Evolutionary conservation across 176 grass and related monocot species (phyloP).

Genomic region (Echinochloa phyllopogon): DNA sequence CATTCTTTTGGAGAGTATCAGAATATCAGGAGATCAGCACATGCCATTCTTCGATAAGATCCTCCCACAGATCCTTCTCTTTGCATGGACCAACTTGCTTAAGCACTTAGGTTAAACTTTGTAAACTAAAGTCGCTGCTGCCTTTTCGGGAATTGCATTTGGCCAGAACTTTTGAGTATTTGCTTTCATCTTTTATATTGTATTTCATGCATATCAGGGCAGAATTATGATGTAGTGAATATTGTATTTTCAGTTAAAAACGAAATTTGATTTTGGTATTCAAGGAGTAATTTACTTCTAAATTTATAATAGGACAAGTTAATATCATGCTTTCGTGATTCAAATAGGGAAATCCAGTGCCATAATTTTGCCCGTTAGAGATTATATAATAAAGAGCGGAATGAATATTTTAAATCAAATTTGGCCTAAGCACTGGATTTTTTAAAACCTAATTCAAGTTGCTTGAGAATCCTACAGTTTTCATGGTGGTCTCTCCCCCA

Average conservation of each 20-base stretch:
- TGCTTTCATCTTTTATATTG: background rate
- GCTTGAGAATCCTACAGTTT: slow-evolving; percentile 29
- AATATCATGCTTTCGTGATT: slow-evolving; percentile 10
- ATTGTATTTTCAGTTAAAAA: slow-evolving; percentile 3
- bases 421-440: background rate
- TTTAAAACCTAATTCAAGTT: slow-evolving; percentile 32
- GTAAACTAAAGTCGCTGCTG: background rate
- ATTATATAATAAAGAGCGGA: slow-evolving; percentile 6
- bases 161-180: slow-evolving; percentile 1
- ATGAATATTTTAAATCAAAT: slow-evolving; percentile 4
- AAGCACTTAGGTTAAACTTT: background rate
- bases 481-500: slow-evolving; percentile 10
- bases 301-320: slow-evolving; percentile 15
- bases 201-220: background rate
- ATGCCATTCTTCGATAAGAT: slow-evolving; percentile 1
- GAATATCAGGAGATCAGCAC: slow-evolving; percentile 24
- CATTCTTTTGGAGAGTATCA: background rate
- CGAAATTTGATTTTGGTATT: slow-evolving; percentile 28
- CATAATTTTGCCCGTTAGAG: background rate
- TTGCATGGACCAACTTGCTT: background rate
- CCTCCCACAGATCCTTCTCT: background rate
- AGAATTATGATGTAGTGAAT: slow-evolving; percentile 1
- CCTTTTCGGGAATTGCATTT: slow-evolving; percentile 7
- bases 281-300: background rate
- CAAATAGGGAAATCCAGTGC: slow-evolving; percentile 12